phyloP scores from a whole-genome alignment of 2,329 filamentous ascomycete genomes.

The Arachnomyces sp. region DNA sequence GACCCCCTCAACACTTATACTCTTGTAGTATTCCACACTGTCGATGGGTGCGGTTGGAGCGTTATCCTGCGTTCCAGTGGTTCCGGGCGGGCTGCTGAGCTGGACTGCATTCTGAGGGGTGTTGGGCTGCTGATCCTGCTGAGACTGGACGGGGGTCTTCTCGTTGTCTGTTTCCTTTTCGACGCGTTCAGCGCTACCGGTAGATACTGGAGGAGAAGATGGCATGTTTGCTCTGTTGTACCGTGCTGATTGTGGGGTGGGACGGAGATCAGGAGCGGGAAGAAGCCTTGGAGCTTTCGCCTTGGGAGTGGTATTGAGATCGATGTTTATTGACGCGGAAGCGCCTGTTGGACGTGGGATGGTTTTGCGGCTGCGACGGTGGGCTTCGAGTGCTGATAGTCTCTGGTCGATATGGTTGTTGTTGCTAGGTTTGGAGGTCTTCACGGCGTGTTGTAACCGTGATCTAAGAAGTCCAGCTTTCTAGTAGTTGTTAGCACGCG shows the following conservation, averaged over 20 bases:
- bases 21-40: slow-evolving; percentile 6
- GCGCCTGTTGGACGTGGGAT: not conserved
- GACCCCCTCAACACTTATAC: not conserved
- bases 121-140: slow-evolving; percentile 8
- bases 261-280: slow-evolving; percentile 10
- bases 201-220: slow-evolving; percentile 15
- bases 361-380: slow-evolving; percentile 26
- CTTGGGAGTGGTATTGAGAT: slow-evolving; percentile 4
- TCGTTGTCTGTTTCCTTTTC: slow-evolving; percentile 11
- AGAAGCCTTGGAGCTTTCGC: slow-evolving; percentile 14
- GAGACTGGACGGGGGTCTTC: slow-evolving; percentile 13
- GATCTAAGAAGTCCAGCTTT: slow-evolving; percentile 33
- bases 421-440: slow-evolving; percentile 24
- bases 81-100: slow-evolving; percentile 27
- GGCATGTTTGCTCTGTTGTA: slow-evolving; percentile 6
- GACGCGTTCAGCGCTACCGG: slow-evolving; percentile 10
- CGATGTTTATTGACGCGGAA: not conserved
- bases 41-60: slow-evolving; percentile 13
- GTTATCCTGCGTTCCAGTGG: slow-evolving; percentile 10
- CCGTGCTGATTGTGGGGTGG: slow-evolving; percentile 6
- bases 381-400: slow-evolving; percentile 33
- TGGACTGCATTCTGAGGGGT: slow-evolving; percentile 25
- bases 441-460: slow-evolving; percentile 34
- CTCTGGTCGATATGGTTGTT: slow-evolving; percentile 32
- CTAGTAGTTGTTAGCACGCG: slow-evolving; percentile 15